phyloP scores from a whole-genome alignment of 2,329 filamentous ascomycete genomes.

The Fonsecaea pugnacius region DNA sequence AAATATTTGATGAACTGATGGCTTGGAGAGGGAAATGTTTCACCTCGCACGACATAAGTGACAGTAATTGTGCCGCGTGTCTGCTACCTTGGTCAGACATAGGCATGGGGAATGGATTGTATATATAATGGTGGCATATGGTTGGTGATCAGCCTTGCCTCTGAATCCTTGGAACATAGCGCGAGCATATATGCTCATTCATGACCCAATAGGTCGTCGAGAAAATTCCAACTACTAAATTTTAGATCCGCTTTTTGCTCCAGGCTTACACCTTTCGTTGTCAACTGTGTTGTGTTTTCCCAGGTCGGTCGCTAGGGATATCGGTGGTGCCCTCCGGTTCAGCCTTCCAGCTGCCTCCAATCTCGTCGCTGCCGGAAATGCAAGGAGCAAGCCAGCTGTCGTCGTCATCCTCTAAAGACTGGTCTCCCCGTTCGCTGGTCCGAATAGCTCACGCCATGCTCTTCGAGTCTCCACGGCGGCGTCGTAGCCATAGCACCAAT shows the following conservation, averaged over 20 bases:
- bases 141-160: neutral
- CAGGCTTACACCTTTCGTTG: no score
- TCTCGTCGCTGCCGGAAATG: neutral
- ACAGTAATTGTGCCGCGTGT: neutral
- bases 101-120: neutral
- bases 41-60: neutral
- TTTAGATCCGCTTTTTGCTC: neutral
- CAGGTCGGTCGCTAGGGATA: no score
- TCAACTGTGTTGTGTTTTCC: neutral
- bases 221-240: neutral
- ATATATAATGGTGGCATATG: neutral
- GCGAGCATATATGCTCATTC: neutral
- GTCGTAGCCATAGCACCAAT: constrained; percentile 10
- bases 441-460: neutral
- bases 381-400: neutral
- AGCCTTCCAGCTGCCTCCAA: neutral
- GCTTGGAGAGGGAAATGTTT: neutral
- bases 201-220: neutral
- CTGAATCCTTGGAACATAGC: neutral
- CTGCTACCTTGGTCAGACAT: neutral
- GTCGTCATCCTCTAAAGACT: neutral
- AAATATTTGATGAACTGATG: neutral
- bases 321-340: neutral
- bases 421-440: neutral
- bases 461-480: neutral